A percentile compares a stretch with the other conserved stretches of the same genome.
Conservation (phyloP, 2,329 filamentous ascomycete species). For the Harringtonia aguacate region DNA sequence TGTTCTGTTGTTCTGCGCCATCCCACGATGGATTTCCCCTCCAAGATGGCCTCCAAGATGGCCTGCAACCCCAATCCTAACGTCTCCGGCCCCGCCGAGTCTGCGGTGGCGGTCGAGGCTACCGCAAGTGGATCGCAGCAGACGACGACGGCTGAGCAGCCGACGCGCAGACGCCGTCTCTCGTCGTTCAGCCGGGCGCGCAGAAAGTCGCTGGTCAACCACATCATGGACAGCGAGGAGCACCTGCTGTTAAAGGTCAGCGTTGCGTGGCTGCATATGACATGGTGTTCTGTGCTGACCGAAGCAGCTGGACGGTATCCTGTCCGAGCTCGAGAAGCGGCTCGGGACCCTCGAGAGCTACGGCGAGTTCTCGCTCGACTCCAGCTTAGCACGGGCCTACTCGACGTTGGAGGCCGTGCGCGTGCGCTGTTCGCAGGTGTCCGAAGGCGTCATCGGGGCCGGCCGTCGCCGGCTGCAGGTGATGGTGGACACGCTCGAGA, state of each 20-base stretch:
- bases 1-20: no score
- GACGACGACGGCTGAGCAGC: conserved; percentile 20
- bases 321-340: conserved; percentile 76
- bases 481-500: conserved; percentile 86
- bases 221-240: conserved; percentile 53
- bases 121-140: conserved; percentile 31
- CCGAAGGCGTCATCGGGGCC: conserved; percentile 79
- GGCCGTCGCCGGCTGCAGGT: conserved; percentile 75
- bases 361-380: conserved; percentile 71
- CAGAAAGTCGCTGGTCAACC: conserved; percentile 47
- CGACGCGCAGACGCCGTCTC: conserved; percentile 34
- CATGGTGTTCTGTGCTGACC: no score
- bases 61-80: conserved; percentile 9
- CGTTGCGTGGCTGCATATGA: no score
- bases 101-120: no score
- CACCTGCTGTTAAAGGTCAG: conserved; percentile 44
- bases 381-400: conserved; percentile 75
- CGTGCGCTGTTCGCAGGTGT: conserved; percentile 78
- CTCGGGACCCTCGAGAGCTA: conserved; percentile 85
- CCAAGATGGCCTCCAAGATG: conserved; percentile 7
- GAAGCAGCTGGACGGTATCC: conserved; percentile 62
- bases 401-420: conserved; percentile 77
- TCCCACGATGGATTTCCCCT: not conserved
- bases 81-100: no score
- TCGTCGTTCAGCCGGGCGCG: conserved; percentile 45